Percentiles rank a stretch among this genome's conserved stretches.
Conservation (phyloP, 1,139 yeast species). For the Geotrichum klebahnii region DNA sequence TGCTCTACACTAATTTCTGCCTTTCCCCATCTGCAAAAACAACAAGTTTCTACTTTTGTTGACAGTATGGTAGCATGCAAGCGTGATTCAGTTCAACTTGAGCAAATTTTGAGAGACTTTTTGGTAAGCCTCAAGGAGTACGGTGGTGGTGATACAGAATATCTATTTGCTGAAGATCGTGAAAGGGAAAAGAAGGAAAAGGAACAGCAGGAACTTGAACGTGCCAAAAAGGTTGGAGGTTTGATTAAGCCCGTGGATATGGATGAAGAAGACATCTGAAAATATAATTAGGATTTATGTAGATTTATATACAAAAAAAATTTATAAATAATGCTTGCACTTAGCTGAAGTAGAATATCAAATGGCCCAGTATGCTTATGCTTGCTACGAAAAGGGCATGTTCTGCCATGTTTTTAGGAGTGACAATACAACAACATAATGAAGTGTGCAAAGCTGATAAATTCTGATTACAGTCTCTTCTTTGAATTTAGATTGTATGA, state of each 20-base stretch:
- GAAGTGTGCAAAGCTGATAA: too few species aligned
- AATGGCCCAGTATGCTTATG: too few species aligned
- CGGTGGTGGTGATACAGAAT: slow-evolving; percentile 74
- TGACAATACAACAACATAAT: too few species aligned
- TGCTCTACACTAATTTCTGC: slow-evolving; percentile 79
- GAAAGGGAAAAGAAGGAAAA: slow-evolving; percentile 72
- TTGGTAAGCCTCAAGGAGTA: slow-evolving; percentile 90
- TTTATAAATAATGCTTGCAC: neutral
- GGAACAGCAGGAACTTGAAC: slow-evolving; percentile 66
- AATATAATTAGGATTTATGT: neutral
- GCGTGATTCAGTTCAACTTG: slow-evolving; percentile 70
- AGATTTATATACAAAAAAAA: neutral
- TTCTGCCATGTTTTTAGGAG: neutral
- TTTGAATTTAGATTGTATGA: too few species aligned
- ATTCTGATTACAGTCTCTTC: too few species aligned
- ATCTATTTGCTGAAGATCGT: slow-evolving; percentile 89
- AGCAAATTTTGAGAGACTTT: slow-evolving; percentile 88
- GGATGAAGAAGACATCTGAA: slow-evolving; percentile 54
- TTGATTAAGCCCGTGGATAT: slow-evolving; percentile 92
- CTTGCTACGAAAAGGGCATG: too few species aligned
- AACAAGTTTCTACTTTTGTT: slow-evolving; percentile 77
- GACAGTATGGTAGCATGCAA: slow-evolving; percentile 67
- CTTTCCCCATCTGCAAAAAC: slow-evolving; percentile 82
- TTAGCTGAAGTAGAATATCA: neutral
- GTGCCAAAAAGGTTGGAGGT: slow-evolving; percentile 87